phyloP scores from a whole-genome alignment of 108 stramenopile genomes.

The Cyclotella distinguenda region DNA sequence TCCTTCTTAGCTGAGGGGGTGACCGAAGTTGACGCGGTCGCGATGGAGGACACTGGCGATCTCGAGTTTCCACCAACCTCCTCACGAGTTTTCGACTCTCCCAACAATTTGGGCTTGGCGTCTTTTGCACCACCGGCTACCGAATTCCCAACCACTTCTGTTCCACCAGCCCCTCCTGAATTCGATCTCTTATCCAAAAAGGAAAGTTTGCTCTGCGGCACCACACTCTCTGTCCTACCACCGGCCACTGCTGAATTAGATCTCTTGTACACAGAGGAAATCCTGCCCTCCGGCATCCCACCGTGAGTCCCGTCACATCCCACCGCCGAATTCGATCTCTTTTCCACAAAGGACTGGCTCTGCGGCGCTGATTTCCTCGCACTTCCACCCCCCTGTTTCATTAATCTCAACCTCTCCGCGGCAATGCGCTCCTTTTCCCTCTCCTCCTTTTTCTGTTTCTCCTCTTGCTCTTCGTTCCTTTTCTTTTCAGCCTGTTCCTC shows the following conservation, averaged over 20 bases:
- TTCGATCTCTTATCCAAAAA: no score
- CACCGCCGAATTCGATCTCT: no score
- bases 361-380: background rate
- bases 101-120: background rate
- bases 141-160: no score
- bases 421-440: constrained; percentile 38
- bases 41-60: constrained; percentile 6
- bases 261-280: no score
- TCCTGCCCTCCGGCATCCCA: no score
- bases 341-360: background rate
- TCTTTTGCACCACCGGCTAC: no score
- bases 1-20: constrained; percentile 10
- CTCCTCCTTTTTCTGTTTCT: constrained; percentile 24
- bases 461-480: constrained; percentile 28
- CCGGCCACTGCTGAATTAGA: no score
- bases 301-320: no score
- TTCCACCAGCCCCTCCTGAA: no score
- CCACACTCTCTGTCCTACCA: no score
- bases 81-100: no score
- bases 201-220: no score
- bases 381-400: constrained; percentile 27
- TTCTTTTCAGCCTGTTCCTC: constrained; percentile 19
- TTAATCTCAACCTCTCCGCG: constrained; percentile 30
- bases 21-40: constrained; percentile 3
- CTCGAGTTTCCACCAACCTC: background rate